Conservation (phyloP, 2,329 filamentous ascomycete species). For the Cercospora sp. region DNA sequence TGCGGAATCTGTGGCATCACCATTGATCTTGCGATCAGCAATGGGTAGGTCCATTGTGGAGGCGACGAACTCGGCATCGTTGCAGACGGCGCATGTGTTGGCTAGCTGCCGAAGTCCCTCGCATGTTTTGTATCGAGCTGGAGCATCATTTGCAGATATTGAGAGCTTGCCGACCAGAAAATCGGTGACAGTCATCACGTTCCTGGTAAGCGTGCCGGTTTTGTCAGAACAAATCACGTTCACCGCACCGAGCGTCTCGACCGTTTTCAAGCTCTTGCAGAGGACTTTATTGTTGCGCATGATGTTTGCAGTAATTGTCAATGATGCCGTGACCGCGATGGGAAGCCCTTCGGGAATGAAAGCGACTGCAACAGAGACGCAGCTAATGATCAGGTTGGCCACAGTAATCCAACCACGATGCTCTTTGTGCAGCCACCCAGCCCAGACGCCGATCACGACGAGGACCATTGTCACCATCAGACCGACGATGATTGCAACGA, state of each 20-base stretch:
- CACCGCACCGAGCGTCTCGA: constrained; percentile 72
- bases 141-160: constrained; percentile 53
- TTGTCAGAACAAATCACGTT: constrained; percentile 76
- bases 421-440: constrained; percentile 64
- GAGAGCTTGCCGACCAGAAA: constrained; percentile 59
- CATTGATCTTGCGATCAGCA: constrained; percentile 64
- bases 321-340: constrained; percentile 64
- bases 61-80: constrained; percentile 72
- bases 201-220: constrained; percentile 65
- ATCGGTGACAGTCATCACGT: constrained; percentile 58
- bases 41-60: constrained; percentile 61
- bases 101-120: constrained; percentile 58
- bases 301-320: constrained; percentile 74
- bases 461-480: constrained; percentile 68
- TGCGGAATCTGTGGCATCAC: constrained; percentile 75
- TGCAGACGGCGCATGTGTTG: constrained; percentile 66
- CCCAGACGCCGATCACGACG: constrained; percentile 57
- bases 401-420: constrained; percentile 73
- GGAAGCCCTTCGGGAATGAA: constrained; percentile 75
- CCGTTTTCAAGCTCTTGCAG: constrained; percentile 77
- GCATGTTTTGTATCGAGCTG: constrained; percentile 42
- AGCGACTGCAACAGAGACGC: constrained; percentile 68
- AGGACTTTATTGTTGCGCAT: constrained; percentile 76
- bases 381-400: constrained; percentile 68
- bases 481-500: constrained; percentile 67